Base-by-base conservation (phyloP, 2,329 filamentous ascomycete genomes). In the Stenocarpella maydis region DNA sequence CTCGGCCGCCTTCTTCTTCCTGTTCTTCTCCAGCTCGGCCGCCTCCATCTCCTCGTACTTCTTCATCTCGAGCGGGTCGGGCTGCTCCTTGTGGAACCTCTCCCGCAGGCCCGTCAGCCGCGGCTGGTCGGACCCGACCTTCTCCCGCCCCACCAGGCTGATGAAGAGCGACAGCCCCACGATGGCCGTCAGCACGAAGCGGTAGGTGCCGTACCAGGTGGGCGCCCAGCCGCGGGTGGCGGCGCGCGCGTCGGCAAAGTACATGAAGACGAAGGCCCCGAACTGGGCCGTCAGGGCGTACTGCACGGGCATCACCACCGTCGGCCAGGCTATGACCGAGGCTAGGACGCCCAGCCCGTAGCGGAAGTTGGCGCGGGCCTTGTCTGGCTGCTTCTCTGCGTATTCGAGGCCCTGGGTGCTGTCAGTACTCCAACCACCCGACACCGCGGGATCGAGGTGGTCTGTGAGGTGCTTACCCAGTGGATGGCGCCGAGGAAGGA, bases 401-500 rank as follows among this genome's bases (percentile, higher is more conserved):
- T 91, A 97, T 81, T 97, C 94, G 21, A 97, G 85, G 68, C 95
- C 95, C 82, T 0, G 21, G 14, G 1, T 7, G 12, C 12, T 21
- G 43, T 52, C 14, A 60, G 55, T 2, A n/a, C 4, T 12, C 6
- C 12, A 34, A 34, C 9, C 31, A 34, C 31, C 31, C 9, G 4
- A 34, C 31, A 9, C 4, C 31, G 4, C 31, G 21, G 47, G 47
- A 14, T 1, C 45, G 34, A 17, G 1, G n/a, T n/a, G 12, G 5
- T 54, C 2, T 45, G 41, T 7, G 0, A 1, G 9, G 7, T 17
- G 4, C 80, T 71, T 74, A 83, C 92, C 95, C 88, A 98, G 81
- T 98, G 95, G 76, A 97, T 90, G 41, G 95, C 95, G 53, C 95
- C 95, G 1, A 98, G 88, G 85, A 97, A 98, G 34, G 94, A 97